These are phyloP conservation scores for Ottelia alismoides DNA, from an alignment of 106 monocot species.

Conservation along the genomic window DNA sequence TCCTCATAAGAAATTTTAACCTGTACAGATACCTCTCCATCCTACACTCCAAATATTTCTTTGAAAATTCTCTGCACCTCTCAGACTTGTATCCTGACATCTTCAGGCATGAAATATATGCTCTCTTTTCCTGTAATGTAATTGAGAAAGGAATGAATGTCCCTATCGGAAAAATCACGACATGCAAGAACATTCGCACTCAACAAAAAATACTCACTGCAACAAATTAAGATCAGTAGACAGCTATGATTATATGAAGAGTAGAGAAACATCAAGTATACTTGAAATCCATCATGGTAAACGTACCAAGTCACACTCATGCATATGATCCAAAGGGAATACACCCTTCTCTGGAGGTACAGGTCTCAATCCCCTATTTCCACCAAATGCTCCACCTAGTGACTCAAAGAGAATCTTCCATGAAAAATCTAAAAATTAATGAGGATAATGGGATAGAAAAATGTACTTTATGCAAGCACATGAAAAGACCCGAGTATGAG, in stretches of 20 bases:
- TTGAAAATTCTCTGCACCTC: conserved; percentile 17
- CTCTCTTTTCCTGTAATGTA: conserved; percentile 20
- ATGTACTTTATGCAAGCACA: too few species aligned
- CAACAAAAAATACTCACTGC: too few species aligned
- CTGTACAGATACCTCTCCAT: conserved; percentile 18
- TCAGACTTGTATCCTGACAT: conserved; percentile 19
- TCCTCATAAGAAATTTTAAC: too few species aligned
- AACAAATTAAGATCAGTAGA: too few species aligned
- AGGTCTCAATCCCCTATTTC: conserved; percentile 74
- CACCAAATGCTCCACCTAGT: conserved; percentile 98
- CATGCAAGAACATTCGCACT: too few species aligned
- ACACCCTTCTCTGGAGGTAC: conserved; percentile 92
- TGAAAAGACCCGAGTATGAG: too few species aligned
- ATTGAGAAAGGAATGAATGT: conserved; percentile 1
- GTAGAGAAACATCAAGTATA: background rate
- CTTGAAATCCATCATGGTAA: background rate
- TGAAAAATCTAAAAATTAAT: too few species aligned
- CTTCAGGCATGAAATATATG: conserved; percentile 24
- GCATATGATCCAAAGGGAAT: conserved; percentile 92
- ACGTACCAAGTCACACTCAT: conserved; percentile 76
- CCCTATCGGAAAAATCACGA: too few species aligned
- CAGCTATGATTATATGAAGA: background rate
- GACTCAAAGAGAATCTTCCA: too few species aligned
- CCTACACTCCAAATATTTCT: conserved; percentile 22
- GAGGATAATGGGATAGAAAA: too few species aligned